Conservation (phyloP, 805 yeast genomes). For the Kluyveromyces aestuarii region DNA sequence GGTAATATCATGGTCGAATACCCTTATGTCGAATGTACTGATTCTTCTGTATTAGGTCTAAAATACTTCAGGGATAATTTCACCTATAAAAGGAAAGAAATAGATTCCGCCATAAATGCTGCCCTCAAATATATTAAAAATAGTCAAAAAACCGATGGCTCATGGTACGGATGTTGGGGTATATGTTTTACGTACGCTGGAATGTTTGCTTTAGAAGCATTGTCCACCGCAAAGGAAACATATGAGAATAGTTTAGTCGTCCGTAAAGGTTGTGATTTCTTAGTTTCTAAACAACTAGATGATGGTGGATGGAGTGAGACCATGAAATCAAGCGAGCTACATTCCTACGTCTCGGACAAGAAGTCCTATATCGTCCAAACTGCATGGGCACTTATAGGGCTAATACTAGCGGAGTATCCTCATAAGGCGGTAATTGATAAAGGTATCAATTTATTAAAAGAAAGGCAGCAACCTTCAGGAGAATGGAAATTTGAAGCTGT, state of each 20-base stretch:
- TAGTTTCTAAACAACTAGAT: conserved; percentile 59
- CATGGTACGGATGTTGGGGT: conserved; percentile 99
- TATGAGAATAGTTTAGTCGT: conserved; percentile 59
- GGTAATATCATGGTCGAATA: conserved; percentile 98
- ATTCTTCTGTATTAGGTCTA: conserved; percentile 84
- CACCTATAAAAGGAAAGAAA: conserved; percentile 57
- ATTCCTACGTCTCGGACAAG: conserved; percentile 57
- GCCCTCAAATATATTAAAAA: conserved; percentile 66
- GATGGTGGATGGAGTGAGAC: conserved; percentile 99
- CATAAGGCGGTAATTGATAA: conserved; percentile 46
- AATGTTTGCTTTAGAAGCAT: conserved; percentile 96
- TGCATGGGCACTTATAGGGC: conserved; percentile 83
- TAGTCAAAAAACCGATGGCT: conserved; percentile 72
- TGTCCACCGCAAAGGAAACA: conserved; percentile 54
- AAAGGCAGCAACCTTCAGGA: conserved; percentile 63
- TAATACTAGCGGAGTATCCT: conserved; percentile 76
- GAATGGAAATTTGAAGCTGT: conserved; percentile 79
- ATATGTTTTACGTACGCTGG: conserved; percentile 92
- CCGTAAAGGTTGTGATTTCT: conserved; percentile 73
- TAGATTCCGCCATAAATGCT: conserved; percentile 56
- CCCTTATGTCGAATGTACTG: conserved; percentile 97
- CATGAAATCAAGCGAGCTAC: conserved; percentile 81
- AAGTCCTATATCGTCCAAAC: conserved; percentile 77
- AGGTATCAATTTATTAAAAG: conserved; percentile 57
- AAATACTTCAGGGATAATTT: conserved; percentile 63